Conservation (phyloP, 441 rosid genomes). For the Daphne laureola region DNA sequence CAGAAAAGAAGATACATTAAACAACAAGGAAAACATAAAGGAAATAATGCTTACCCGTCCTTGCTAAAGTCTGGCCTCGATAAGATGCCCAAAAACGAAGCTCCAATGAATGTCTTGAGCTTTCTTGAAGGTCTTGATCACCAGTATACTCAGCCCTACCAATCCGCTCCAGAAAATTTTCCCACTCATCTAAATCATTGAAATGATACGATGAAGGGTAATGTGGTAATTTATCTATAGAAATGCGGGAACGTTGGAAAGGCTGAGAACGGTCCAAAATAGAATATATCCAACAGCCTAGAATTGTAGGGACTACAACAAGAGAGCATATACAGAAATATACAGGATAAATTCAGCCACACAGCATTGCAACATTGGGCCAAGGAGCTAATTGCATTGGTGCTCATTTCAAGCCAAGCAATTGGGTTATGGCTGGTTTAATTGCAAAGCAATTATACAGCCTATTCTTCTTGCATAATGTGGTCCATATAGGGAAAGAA, state of each 20-base stretch:
- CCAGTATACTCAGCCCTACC: constrained; percentile 61
- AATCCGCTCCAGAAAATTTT: constrained; percentile 89
- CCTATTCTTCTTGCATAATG: no score
- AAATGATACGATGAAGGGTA: no score
- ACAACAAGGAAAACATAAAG: constrained; percentile 6
- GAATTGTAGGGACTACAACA: no score
- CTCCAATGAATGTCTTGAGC: constrained; percentile 74
- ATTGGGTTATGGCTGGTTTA: no score
- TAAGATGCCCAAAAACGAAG: constrained; percentile 98
- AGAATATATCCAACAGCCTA: background rate
- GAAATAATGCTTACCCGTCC: constrained; percentile 63
- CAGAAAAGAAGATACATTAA: constrained; percentile 7
- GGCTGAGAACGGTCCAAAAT: constrained; percentile 3
- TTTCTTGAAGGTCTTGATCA: constrained; percentile 69
- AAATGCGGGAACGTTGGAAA: constrained; percentile 3
- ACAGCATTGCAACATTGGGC: no score
- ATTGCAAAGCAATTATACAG: no score
- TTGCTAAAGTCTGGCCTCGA: constrained; percentile 93
- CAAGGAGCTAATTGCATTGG: no score
- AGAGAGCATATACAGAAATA: no score
- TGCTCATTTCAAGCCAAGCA: no score
- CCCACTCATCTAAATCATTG: constrained; percentile 80
- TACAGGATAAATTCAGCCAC: no score
- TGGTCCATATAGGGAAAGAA: no score
- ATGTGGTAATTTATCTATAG: no score